Conservation (phyloP, 2,329 filamentous ascomycete genomes). For the Arthrocladium fulminans region DNA sequence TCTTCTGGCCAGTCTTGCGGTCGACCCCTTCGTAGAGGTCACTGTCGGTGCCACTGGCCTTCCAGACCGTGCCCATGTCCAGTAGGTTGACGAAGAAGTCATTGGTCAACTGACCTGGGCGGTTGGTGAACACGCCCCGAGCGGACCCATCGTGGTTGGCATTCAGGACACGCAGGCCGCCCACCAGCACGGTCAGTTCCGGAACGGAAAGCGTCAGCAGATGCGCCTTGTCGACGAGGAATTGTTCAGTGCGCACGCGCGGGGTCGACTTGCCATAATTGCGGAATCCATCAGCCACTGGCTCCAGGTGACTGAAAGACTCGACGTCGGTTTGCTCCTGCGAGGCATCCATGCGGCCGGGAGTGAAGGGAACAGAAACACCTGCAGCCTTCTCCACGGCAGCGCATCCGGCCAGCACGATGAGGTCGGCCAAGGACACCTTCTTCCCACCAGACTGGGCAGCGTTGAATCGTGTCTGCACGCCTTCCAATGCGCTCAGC, state of each 20-base stretch:
- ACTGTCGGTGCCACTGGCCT: constrained; percentile 39
- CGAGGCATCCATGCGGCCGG: constrained; percentile 62
- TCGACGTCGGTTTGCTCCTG: constrained; percentile 62
- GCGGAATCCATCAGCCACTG: constrained; percentile 66
- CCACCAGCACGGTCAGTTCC: constrained; percentile 61
- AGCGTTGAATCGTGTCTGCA: constrained; percentile 60
- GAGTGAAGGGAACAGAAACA: constrained; percentile 59
- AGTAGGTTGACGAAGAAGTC: constrained; percentile 78
- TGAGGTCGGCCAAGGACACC: constrained; percentile 69
- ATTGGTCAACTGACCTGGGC: constrained; percentile 61
- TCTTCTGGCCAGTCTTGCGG: constrained; percentile 56
- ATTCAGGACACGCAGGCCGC: constrained; percentile 61
- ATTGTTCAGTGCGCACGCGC: constrained; percentile 57
- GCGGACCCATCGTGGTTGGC: constrained; percentile 63
- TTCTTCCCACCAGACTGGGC: constrained; percentile 51
- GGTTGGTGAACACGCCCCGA: constrained; percentile 59
- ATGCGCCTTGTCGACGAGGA: constrained; percentile 62
- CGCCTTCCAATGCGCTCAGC: constrained; percentile 50
- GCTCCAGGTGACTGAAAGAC: constrained; percentile 59
- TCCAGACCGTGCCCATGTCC: constrained; percentile 59
- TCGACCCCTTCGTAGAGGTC: constrained; percentile 58
- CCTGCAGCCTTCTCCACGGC: constrained; percentile 64
- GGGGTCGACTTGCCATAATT: constrained; percentile 60
- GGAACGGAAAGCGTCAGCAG: constrained; percentile 62
- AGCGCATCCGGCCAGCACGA: constrained; percentile 63